A percentile compares a stretch with the other conserved stretches of the same genome.
Conservation (phyloP, 1,139 yeast genomes). For the Suhomyces bokatorum region DNA sequence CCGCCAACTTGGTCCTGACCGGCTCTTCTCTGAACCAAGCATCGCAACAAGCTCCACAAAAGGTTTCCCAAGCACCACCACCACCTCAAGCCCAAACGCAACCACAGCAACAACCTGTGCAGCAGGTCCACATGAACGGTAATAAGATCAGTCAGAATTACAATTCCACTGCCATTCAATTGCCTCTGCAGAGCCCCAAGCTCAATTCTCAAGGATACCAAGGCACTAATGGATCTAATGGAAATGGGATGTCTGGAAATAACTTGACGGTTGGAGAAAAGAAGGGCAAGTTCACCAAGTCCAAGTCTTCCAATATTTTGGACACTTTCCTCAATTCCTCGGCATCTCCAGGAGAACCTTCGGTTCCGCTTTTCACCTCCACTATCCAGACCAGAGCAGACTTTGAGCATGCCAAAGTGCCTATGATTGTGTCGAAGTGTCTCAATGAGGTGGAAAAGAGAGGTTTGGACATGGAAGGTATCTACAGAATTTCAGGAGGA, state of each 20-base stretch:
- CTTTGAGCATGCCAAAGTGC: conserved; percentile 63
- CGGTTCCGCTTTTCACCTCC: conserved; percentile 41
- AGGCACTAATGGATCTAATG: conserved; percentile 9
- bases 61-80: neutral
- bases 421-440: conserved; percentile 72
- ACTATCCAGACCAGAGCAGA: conserved; percentile 59
- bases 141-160: conserved; percentile 19
- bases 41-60: neutral
- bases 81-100: conserved; percentile 2
- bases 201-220: neutral
- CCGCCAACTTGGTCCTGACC: conserved; percentile 15
- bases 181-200: conserved; percentile 14
- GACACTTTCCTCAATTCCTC: conserved; percentile 36
- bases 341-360: conserved; percentile 13
- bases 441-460: conserved; percentile 74
- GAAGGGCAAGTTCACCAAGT: conserved; percentile 34
- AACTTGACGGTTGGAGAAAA: conserved; percentile 9
- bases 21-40: conserved; percentile 1
- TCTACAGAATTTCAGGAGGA: conserved; percentile 90
- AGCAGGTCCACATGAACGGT: neutral
- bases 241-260: conserved; percentile 3
- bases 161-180: conserved; percentile 18
- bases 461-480: conserved; percentile 78
- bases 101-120: neutral
- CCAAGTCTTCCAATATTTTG: conserved; percentile 50